Evolutionary conservation across 2,329 filamentous ascomycete genomes (phyloP).

Genomic region (Exophiala lecanii-corni): DNA sequence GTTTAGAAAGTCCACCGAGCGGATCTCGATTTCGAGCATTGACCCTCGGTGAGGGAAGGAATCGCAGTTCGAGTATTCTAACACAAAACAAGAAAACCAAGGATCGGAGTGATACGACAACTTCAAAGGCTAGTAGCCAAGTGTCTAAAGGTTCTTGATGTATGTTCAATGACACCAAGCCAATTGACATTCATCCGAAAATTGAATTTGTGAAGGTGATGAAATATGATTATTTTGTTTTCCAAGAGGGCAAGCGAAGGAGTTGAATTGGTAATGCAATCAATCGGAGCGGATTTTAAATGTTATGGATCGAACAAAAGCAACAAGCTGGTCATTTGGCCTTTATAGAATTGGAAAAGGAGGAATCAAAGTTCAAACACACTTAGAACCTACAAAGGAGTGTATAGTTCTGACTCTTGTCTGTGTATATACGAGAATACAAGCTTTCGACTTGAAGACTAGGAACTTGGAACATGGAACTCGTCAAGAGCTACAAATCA

Average conservation of each 20-base stretch:
- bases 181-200: neutral
- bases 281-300: too few species aligned
- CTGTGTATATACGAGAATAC: too few species aligned
- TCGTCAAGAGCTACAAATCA: too few species aligned
- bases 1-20: neutral
- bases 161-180: neutral
- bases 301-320: too few species aligned
- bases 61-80: slow-evolving; percentile 18
- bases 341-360: too few species aligned
- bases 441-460: too few species aligned
- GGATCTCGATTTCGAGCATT: slow-evolving; percentile 9
- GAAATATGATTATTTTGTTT: neutral
- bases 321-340: too few species aligned
- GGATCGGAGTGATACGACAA: neutral
- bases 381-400: too few species aligned
- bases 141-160: slow-evolving; percentile 8
- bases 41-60: slow-evolving; percentile 12
- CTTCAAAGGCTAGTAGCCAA: slow-evolving; percentile 7
- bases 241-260: neutral
- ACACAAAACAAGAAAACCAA: slow-evolving; percentile 14
- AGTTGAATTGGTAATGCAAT: too few species aligned
- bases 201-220: neutral
- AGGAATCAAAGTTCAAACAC: too few species aligned
- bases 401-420: too few species aligned
- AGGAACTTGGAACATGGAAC: too few species aligned